phyloP scores from a whole-genome alignment of 2,329 filamentous ascomycete species.

The Neocucurbitaria cava region DNA sequence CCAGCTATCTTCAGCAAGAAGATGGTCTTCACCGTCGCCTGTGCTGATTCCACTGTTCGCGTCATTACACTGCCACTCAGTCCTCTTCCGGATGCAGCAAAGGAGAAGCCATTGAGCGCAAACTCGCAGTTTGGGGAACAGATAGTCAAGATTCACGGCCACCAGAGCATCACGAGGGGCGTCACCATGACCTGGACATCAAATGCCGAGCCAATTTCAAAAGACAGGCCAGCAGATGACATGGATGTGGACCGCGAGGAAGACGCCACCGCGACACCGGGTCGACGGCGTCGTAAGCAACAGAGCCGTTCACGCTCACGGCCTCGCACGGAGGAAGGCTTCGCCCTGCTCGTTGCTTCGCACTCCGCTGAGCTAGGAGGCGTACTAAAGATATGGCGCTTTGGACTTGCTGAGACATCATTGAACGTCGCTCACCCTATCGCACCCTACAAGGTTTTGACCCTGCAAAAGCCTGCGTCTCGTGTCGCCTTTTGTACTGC shows the following conservation, averaged over 20 bases:
- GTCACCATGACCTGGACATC: conserved; percentile 62
- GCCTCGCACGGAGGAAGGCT: conserved; percentile 34
- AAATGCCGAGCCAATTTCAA: conserved; percentile 23
- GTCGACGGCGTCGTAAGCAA: conserved; percentile 27
- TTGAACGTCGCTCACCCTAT: conserved; percentile 47
- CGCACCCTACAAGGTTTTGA: conserved; percentile 55
- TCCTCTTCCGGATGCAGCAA: conserved; percentile 56
- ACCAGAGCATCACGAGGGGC: conserved; percentile 59
- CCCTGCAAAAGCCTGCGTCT: conserved; percentile 58
- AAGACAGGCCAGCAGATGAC: conserved; percentile 37
- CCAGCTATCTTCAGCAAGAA: conserved; percentile 58
- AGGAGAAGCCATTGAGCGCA: conserved; percentile 28
- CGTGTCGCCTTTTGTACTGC: conserved; percentile 63
- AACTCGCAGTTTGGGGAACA: conserved; percentile 53
- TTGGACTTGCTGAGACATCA: conserved; percentile 46
- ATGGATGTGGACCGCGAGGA: conserved; percentile 45
- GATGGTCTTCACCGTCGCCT: conserved; percentile 62
- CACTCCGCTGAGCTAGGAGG: conserved; percentile 51
- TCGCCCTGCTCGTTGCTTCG: conserved; percentile 51
- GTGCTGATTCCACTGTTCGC: conserved; percentile 63
- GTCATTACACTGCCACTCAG: conserved; percentile 62
- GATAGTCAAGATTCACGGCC: conserved; percentile 57
- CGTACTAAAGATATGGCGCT: conserved; percentile 50
- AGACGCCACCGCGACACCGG: conserved; percentile 22
- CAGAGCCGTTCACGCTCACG: conserved; percentile 31